phyloP scores from a whole-genome alignment of 2,329 filamentous ascomycete genomes.

The Ceratocystis cubensis region DNA sequence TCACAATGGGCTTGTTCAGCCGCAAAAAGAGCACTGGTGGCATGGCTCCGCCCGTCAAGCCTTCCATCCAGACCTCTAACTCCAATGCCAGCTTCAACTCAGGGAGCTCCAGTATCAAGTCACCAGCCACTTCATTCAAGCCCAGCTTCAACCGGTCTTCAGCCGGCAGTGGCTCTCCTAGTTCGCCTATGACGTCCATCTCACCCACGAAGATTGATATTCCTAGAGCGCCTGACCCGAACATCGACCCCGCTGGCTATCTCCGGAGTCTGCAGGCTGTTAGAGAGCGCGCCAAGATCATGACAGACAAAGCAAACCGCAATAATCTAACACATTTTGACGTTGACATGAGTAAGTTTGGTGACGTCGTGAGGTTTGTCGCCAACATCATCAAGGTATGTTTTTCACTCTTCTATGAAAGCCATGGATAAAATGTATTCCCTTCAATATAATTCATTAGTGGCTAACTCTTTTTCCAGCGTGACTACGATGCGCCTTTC shows the following conservation, averaged over 20 bases:
- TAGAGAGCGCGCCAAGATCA: constrained; percentile 60
- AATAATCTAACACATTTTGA: constrained; percentile 77
- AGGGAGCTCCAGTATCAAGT: constrained; percentile 37
- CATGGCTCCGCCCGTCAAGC: constrained; percentile 23
- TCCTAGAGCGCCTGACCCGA: constrained; percentile 74
- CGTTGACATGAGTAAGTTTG: constrained; percentile 74
- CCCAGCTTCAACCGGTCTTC: constrained; percentile 39
- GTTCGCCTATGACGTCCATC: constrained; percentile 40
- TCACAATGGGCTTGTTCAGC: constrained; percentile 27
- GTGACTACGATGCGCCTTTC: constrained; percentile 45
- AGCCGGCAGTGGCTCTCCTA: constrained; percentile 36
- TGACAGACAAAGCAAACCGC: constrained; percentile 63
- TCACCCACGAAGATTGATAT: constrained; percentile 61
- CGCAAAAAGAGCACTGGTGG: constrained; percentile 19
- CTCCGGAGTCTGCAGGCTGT: constrained; percentile 82
- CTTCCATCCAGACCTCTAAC: constrained; percentile 34
- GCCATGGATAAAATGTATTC: background rate
- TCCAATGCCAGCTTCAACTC: constrained; percentile 43
- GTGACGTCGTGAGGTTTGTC: constrained; percentile 72
- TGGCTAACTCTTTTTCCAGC: constrained; percentile 24
- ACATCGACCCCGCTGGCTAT: constrained; percentile 78
- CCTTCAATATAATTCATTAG: background rate
- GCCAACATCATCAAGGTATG: constrained; percentile 88
- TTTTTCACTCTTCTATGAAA: constrained; percentile 7
- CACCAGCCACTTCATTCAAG: constrained; percentile 29